Conservation (phyloP, 106 monocot species). For the Cymbidium sinense region DNA sequence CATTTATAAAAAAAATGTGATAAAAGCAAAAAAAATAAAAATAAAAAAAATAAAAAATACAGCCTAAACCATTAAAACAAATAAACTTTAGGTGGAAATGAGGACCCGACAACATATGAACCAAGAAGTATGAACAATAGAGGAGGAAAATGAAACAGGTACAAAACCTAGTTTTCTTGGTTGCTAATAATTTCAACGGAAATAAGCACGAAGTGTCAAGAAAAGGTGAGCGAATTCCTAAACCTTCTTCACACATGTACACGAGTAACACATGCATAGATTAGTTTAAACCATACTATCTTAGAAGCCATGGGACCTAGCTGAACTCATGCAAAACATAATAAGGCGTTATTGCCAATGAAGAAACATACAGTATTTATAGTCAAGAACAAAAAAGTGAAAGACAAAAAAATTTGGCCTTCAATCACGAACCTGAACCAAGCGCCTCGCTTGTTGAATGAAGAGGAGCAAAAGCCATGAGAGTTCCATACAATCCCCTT, state of each 20-base stretch:
- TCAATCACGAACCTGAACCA: conserved; percentile 2
- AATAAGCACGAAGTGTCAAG: neutral
- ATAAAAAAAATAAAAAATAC: neutral
- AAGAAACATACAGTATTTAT: neutral
- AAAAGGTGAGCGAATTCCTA: neutral
- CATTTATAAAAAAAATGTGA: too few species aligned
- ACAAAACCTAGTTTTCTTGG: neutral
- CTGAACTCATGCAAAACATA: too few species aligned
- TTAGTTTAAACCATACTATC: too few species aligned
- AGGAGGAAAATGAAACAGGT: too few species aligned
- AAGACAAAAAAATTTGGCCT: neutral
- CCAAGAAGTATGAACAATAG: too few species aligned
- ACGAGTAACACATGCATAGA: too few species aligned
- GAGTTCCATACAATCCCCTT: neutral
- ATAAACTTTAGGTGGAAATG: neutral
- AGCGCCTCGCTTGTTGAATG: neutral
- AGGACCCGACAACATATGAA: neutral
- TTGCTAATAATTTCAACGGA: neutral
- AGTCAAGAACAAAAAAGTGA: neutral
- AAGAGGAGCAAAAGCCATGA: neutral
- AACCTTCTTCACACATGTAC: too few species aligned
- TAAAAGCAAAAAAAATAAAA: too few species aligned
- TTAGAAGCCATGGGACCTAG: too few species aligned
- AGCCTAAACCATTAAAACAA: neutral
- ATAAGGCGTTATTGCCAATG: neutral